Percentiles rank a stretch among this genome's conserved stretches.
phyloP scores from a whole-genome alignment of 305 asterid genomes.

The Solanum aculeatissimum region DNA sequence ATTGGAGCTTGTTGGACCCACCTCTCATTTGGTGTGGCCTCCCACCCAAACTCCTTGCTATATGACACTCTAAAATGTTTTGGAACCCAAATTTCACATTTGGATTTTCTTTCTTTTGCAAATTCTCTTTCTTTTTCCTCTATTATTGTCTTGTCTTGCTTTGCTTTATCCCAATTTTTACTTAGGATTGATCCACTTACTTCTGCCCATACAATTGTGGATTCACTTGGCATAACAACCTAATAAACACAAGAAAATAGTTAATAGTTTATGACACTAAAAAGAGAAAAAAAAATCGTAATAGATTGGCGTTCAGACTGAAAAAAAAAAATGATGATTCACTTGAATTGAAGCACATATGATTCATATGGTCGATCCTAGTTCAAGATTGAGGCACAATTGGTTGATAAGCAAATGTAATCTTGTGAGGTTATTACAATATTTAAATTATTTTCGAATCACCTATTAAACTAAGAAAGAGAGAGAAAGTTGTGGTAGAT shows the following conservation, averaged over 20 bases:
- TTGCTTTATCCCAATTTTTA: conserved; percentile 63
- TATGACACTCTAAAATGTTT: conserved; percentile 39
- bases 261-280: not conserved
- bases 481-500: too few species aligned
- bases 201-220: conserved; percentile 67
- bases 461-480: not conserved
- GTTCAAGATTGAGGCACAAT: not conserved
- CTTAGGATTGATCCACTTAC: conserved; percentile 45
- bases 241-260: not conserved
- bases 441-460: not conserved
- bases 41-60: conserved; percentile 61
- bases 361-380: not conserved
- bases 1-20: conserved; percentile 64
- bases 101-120: conserved; percentile 27
- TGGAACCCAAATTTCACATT: conserved; percentile 42
- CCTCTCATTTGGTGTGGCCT: conserved; percentile 37
- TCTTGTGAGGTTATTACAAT: not conserved
- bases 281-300: not conserved
- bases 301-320: not conserved
- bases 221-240: conserved; percentile 45
- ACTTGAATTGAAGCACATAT: not conserved
- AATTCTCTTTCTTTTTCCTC: conserved; percentile 66
- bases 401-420: not conserved
- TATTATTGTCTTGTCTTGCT: conserved; percentile 41
- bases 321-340: not conserved